Conservation (phyloP, 176 grass and related monocot genomes). For the Bothriochloa decipiens region DNA sequence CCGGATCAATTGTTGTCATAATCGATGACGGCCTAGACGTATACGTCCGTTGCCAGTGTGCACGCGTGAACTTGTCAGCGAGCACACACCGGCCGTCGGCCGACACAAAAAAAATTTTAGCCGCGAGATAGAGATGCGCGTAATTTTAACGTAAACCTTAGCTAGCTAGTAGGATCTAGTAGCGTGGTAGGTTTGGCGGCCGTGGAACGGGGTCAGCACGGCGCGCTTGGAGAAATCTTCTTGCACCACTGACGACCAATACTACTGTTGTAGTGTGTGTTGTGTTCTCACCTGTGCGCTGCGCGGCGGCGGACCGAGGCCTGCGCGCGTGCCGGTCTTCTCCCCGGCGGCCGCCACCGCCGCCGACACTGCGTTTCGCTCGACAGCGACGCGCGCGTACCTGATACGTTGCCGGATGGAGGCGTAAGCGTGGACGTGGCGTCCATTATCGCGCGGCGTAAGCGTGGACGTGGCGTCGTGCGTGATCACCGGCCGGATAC, state of each 20-base stretch:
- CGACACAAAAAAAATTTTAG: background rate
- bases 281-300: conserved; percentile 17
- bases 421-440: background rate
- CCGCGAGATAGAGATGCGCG: too few species aligned
- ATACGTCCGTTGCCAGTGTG: background rate
- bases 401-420: background rate
- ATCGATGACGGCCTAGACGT: background rate
- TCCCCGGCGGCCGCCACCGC: conserved; percentile 1
- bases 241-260: background rate
- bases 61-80: background rate
- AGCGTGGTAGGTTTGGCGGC: background rate
- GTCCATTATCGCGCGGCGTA: background rate
- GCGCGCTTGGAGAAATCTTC: background rate
- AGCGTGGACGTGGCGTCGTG: background rate
- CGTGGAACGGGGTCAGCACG: background rate
- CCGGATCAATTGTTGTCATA: background rate
- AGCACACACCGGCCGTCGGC: background rate
- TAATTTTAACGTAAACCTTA: background rate
- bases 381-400: conserved; percentile 13
- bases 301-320: background rate
- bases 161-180: too few species aligned
- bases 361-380: background rate
- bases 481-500: background rate
- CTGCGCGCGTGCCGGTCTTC: too few species aligned
- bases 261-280: too few species aligned